A percentile compares a stretch with the other conserved stretches of the same genome.
Conservation (phyloP, 306 rosid genomes). For the Castanopsis chinensis region DNA sequence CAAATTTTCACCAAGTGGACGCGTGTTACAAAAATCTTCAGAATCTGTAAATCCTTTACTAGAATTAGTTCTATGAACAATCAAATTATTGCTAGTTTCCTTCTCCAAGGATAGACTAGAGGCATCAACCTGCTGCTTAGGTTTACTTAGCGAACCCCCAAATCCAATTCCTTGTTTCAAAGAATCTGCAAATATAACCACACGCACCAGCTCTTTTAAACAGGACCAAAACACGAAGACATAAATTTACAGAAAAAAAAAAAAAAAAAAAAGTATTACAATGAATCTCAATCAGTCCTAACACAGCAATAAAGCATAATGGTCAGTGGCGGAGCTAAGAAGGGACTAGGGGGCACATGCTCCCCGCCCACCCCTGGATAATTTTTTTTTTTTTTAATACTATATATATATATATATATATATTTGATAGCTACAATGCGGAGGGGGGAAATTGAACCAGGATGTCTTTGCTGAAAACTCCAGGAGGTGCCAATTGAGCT, state of each 20-base stretch:
- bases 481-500: too few relatives aligned
- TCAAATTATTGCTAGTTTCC: conserved; percentile 28
- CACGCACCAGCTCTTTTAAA: not conserved
- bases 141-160: conserved; percentile 19
- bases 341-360: too few relatives aligned
- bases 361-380: too few relatives aligned
- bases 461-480: too few relatives aligned
- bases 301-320: not conserved
- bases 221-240: not conserved
- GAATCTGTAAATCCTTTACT: conserved; percentile 28
- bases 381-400: too few relatives aligned
- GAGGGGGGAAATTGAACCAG: too few relatives aligned
- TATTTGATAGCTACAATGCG: too few relatives aligned
- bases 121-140: conserved; percentile 32
- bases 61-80: conserved; percentile 20
- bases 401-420: too few relatives aligned
- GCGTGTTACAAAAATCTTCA: conserved; percentile 10
- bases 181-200: conserved; percentile 28
- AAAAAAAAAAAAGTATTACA: not conserved
- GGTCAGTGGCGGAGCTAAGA: not conserved
- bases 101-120: conserved; percentile 20
- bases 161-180: conserved; percentile 18
- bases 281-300: not conserved
- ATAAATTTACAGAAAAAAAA: not conserved
- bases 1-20: conserved; percentile 14